Percentiles rank a stretch among this genome's conserved stretches.
Evolutionary conservation across 768 basidiomycete species (phyloP).

Genomic region (Trametes coccinea): DNA sequence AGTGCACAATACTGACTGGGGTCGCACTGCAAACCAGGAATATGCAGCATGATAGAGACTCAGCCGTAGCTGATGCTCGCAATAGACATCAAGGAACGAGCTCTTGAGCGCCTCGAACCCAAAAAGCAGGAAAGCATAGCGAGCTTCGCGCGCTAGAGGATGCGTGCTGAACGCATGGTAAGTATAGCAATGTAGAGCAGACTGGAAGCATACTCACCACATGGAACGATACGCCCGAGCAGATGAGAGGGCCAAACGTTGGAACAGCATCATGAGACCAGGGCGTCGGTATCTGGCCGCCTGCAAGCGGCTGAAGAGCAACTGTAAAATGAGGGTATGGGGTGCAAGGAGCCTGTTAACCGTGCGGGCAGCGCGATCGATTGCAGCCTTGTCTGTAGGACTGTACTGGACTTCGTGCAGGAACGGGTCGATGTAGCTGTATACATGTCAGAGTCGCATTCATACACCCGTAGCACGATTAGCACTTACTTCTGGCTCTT

Average conservation of each 20-base stretch:
- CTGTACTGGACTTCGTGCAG: conserved; percentile 82
- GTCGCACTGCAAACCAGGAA: conserved; percentile 91
- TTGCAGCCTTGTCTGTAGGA: conserved; percentile 83
- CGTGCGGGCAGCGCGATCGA: conserved; percentile 68
- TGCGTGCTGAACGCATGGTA: conserved; percentile 63
- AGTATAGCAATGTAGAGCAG: not conserved
- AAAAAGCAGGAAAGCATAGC: conserved; percentile 89
- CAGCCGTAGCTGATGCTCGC: conserved; percentile 76
- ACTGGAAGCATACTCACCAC: conserved; percentile 54
- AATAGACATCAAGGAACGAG: conserved; percentile 79
- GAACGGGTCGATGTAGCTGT: conserved; percentile 88
- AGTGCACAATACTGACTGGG: conserved; percentile 62
- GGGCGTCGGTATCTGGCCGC: conserved; percentile 88
- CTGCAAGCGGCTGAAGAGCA: conserved; percentile 90
- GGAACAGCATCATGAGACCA: conserved; percentile 81
- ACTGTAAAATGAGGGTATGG: conserved; percentile 81
- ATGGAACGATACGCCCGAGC: conserved; percentile 65
- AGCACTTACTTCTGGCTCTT: conserved; percentile 69
- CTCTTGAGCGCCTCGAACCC: conserved; percentile 91
- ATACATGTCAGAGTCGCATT: conserved; percentile 10
- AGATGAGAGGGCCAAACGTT: conserved; percentile 83
- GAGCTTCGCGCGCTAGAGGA: conserved; percentile 84
- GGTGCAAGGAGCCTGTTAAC: conserved; percentile 80
- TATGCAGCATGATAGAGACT: conserved; percentile 79
- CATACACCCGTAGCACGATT: not conserved